Percentiles rank a stretch among this genome's conserved stretches.
Conservation (phyloP, 495 filamentous ascomycete genomes). For the Aspergillus wentii region DNA sequence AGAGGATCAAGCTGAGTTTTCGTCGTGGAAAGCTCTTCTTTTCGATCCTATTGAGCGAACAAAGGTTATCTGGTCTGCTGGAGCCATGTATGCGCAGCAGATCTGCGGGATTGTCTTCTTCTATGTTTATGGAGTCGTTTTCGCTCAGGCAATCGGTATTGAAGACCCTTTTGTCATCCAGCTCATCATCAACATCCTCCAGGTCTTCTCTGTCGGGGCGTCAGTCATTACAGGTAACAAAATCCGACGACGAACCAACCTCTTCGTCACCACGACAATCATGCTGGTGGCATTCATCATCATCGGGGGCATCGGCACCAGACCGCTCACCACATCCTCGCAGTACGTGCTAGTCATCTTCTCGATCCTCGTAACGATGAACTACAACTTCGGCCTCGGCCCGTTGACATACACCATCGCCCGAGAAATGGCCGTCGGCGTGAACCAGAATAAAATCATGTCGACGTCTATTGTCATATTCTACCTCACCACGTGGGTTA, state of each 20-base stretch:
- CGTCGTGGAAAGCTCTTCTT: conserved; percentile 25
- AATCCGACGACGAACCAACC: conserved; percentile 23
- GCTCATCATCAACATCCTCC: conserved; percentile 28
- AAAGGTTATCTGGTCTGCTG: conserved; percentile 28
- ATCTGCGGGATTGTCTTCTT: conserved; percentile 37
- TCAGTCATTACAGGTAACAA: conserved; percentile 28
- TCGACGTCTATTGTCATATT: conserved; percentile 24
- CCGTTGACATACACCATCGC: conserved; percentile 28
- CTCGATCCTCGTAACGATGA: conserved; percentile 26
- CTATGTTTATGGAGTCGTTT: conserved; percentile 34
- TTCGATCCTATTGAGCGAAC: conserved; percentile 28
- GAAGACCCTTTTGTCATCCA: conserved; percentile 30
- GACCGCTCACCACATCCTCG: conserved; percentile 6
- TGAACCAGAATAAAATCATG: conserved; percentile 33
- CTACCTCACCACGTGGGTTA: conserved; percentile 30
- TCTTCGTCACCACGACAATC: conserved; percentile 20
- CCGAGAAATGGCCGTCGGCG: conserved; percentile 31
- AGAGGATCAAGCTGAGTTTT: conserved; percentile 11
- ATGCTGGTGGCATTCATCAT: conserved; percentile 27
- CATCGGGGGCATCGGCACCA: conserved; percentile 29
- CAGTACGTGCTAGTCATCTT: conserved; percentile 12
- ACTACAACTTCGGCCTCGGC: conserved; percentile 32
- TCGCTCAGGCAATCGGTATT: conserved; percentile 30
- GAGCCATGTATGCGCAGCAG: conserved; percentile 33
- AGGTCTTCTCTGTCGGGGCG: conserved; percentile 24